Evolutionary conservation across 345 rosid species (phyloP).

Genomic region (Lagerstroemia speciosa): DNA sequence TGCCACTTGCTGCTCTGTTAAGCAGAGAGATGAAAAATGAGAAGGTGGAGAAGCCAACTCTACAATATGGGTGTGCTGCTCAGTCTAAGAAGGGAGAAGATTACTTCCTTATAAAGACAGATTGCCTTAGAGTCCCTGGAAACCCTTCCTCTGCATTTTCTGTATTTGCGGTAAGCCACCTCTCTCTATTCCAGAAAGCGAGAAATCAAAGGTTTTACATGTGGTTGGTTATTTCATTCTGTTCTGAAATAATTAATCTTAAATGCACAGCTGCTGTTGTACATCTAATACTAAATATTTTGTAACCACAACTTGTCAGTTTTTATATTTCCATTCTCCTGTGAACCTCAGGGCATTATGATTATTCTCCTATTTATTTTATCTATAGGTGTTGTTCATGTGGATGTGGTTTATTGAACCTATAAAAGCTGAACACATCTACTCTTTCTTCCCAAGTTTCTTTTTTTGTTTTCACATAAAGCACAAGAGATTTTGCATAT

Average conservation of each 20-base stretch:
- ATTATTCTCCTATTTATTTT: not conserved
- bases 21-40: conserved; percentile 56
- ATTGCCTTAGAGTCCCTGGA: conserved; percentile 57
- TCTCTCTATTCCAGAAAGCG: not conserved
- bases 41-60: conserved; percentile 74
- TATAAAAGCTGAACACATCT: not conserved
- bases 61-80: conserved; percentile 60
- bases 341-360: not conserved
- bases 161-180: conserved; percentile 70
- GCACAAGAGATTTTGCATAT: not conserved
- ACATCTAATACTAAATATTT: not conserved
- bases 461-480: not conserved
- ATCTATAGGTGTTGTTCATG: not conserved
- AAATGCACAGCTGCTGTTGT: not conserved
- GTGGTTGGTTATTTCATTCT: not conserved
- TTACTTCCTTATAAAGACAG: conserved; percentile 58
- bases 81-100: conserved; percentile 92
- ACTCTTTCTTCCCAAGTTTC: not conserved
- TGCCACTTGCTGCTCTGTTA: conserved; percentile 73
- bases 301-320: not conserved
- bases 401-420: not conserved
- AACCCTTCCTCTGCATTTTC: conserved; percentile 57
- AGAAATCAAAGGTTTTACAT: not conserved
- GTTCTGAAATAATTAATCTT: not conserved
- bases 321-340: not conserved